phyloP scores from a whole-genome alignment of 2,329 filamentous ascomycete genomes.

The Ophiostoma pallidulum region DNA sequence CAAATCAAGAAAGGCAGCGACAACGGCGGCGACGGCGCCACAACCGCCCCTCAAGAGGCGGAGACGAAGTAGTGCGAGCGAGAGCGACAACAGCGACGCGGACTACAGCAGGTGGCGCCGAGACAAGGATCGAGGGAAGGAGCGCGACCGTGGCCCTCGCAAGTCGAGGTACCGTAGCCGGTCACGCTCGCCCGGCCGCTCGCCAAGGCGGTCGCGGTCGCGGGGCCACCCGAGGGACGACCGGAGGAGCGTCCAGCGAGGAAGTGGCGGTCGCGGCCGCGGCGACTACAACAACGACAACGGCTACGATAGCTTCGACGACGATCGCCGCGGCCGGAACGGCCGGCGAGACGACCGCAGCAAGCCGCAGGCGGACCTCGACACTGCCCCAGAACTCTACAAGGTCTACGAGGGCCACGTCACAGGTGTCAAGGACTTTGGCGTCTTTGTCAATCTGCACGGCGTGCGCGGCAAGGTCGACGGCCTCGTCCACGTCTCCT shows the following conservation, averaged over 20 bases:
- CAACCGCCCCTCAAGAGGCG: background rate
- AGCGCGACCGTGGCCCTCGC: slow-evolving; percentile 27
- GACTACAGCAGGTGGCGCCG: slow-evolving; percentile 12
- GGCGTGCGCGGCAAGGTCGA: slow-evolving; percentile 83
- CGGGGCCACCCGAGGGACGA: slow-evolving; percentile 32
- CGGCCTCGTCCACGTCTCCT: slow-evolving; percentile 87
- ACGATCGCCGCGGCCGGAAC: slow-evolving; percentile 44
- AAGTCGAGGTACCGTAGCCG: slow-evolving; percentile 29
- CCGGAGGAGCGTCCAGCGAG: slow-evolving; percentile 20
- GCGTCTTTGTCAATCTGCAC: slow-evolving; percentile 85
- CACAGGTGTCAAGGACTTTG: slow-evolving; percentile 90
- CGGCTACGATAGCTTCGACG: too few relatives aligned
- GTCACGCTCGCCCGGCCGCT: slow-evolving; percentile 33
- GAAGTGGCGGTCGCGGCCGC: slow-evolving; percentile 19
- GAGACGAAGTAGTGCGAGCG: slow-evolving; percentile 9
- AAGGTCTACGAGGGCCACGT: slow-evolving; percentile 89
- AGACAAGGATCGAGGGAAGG: slow-evolving; percentile 40
- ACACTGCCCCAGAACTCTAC: slow-evolving; percentile 69
- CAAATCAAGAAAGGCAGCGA: slow-evolving; percentile 35
- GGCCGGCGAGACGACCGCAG: slow-evolving; percentile 33
- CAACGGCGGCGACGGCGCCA: background rate
- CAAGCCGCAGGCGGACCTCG: slow-evolving; percentile 62
- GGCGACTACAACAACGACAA: slow-evolving; percentile 36
- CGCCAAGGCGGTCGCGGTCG: slow-evolving; percentile 30
- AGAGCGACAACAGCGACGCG: slow-evolving; percentile 17